Evolutionary conservation across 306 rosid species (phyloP).

Genomic region (Pachyrhizus erosus): DNA sequence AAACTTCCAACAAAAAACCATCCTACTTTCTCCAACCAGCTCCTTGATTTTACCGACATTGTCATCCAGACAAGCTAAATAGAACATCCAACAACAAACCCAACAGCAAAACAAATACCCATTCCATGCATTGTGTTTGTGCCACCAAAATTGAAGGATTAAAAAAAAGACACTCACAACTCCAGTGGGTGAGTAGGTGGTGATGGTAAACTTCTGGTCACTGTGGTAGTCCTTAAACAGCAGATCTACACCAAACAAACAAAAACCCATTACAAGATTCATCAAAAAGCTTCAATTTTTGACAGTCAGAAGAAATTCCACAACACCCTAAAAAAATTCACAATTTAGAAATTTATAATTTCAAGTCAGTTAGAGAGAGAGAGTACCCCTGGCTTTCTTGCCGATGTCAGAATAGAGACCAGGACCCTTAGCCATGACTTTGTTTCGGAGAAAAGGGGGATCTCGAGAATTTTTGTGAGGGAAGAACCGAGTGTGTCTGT

Average conservation of each 20-base stretch:
- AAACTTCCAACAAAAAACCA: neutral
- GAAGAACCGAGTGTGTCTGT: neutral
- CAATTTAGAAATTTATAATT: neutral
- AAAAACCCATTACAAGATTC: conserved; percentile 38
- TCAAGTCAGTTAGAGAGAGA: neutral
- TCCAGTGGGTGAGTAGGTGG: conserved; percentile 92
- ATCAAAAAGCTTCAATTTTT: conserved; percentile 49
- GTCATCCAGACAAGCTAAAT: neutral
- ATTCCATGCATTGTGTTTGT: conserved; percentile 6
- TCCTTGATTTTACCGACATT: conserved; percentile 10
- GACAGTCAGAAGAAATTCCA: neutral
- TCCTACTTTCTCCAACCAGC: neutral
- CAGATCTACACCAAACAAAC: conserved; percentile 62
- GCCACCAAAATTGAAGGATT: neutral
- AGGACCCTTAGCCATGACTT: conserved; percentile 87
- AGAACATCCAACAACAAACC: neutral
- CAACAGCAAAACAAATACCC: neutral
- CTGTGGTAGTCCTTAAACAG: conserved; percentile 86
- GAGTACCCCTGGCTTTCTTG: conserved; percentile 79
- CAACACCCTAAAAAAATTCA: neutral
- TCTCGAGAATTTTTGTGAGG: conserved; percentile 23
- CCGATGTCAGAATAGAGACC: conserved; percentile 97
- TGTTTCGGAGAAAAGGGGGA: conserved; percentile 40
- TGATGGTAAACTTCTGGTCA: conserved; percentile 90
- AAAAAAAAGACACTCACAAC: conserved; percentile 58